A percentile compares a stretch with the other conserved stretches of the same genome.
These are phyloP conservation scores for Cyathus striatus DNA, from an alignment of 768 basidiomycete species.

Conservation along the genomic window DNA sequence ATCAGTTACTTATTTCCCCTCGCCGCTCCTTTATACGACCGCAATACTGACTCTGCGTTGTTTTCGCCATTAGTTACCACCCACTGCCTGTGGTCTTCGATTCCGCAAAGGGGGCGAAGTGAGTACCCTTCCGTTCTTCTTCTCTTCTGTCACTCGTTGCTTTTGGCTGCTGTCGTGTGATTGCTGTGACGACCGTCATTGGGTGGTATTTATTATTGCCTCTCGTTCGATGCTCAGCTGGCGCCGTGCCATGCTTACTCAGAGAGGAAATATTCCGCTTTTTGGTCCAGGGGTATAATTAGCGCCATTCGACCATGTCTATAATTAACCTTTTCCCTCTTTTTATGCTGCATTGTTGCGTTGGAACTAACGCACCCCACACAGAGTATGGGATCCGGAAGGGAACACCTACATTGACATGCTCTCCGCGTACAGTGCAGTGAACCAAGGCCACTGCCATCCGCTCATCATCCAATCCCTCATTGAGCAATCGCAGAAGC, in stretches of 20 bases:
- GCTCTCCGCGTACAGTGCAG: constrained; percentile 93
- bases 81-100: constrained; percentile 95
- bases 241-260: no score
- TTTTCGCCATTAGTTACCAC: constrained; percentile 76
- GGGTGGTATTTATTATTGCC: no score
- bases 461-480: constrained; percentile 81
- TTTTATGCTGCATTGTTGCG: no score
- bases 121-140: constrained; percentile 45
- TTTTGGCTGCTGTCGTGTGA: neutral
- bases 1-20: constrained; percentile 13
- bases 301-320: no score
- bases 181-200: no score
- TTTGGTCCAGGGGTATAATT: no score
- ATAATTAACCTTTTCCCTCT: no score
- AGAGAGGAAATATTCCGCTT: no score
- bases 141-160: constrained; percentile 11
- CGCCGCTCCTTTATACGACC: constrained; percentile 15
- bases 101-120: constrained; percentile 84
- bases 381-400: constrained; percentile 88
- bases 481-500: constrained; percentile 76
- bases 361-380: no score
- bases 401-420: constrained; percentile 97
- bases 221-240: no score
- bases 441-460: constrained; percentile 96
- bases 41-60: constrained; percentile 31